phyloP scores from a whole-genome alignment of 148 eudicot genomes.

The Vaccinium darrowii region DNA sequence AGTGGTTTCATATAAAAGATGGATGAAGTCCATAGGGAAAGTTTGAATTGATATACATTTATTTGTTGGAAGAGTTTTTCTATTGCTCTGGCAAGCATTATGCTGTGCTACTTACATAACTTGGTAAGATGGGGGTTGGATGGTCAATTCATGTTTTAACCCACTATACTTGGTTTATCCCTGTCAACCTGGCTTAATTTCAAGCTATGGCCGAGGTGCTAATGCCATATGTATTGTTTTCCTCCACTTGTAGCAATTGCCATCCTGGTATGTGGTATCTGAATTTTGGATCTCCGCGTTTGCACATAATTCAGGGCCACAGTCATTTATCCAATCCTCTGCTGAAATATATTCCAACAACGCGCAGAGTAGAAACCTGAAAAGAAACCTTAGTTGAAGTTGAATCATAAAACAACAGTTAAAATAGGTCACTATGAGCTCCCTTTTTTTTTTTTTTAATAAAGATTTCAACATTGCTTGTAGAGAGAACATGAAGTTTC shows the following conservation, averaged over 20 bases:
- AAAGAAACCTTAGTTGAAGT: conserved; percentile 3
- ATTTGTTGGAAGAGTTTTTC: not conserved
- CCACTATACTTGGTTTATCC: not conserved
- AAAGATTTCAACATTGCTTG: not conserved
- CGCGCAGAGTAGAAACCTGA: not conserved
- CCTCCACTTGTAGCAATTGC: not conserved
- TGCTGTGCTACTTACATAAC: not conserved
- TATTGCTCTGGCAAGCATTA: not conserved
- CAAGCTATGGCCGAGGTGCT: not conserved
- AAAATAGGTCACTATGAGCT: not conserved
- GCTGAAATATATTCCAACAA: not conserved
- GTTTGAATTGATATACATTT: not conserved
- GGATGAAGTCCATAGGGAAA: not conserved
- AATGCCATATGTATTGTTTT: not conserved
- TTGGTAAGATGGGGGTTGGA: too few species aligned
- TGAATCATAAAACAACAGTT: not conserved
- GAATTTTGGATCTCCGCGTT: not conserved
- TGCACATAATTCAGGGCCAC: not conserved
- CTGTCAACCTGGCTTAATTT: not conserved
- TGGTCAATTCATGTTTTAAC: not conserved
- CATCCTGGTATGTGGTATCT: not conserved
- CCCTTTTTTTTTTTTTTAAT: too few species aligned
- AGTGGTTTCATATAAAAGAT: not conserved
- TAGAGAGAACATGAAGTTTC: too few species aligned
- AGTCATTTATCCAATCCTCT: not conserved